Base-by-base conservation (phyloP, 352 stramenopile species). In the Albugo laibachii region DNA sequence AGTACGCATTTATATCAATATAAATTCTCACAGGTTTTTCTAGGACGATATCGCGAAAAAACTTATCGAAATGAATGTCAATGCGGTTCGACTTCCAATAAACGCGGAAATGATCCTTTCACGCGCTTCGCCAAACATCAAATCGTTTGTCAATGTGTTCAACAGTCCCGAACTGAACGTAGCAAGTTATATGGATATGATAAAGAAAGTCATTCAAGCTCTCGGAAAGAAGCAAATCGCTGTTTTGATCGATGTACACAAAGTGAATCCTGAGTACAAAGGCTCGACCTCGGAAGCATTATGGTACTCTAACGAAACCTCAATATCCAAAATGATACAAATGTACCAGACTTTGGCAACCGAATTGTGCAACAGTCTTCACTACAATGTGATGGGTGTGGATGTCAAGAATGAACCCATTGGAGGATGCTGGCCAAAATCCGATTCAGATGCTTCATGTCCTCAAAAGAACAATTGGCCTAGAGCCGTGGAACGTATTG, bases 381-480 rank as follows among this genome's bases (percentile, higher is more conserved):
- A 77, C 48, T 84, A 66, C 63, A 84, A 84, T 54, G 45, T 82
- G 18, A 48, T 84, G 15, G 71, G 69, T n/a, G 46, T 84, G 6
- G 68, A 80, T 46, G 55, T 84, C 44, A 84, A 82, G 50, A 66
- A 75, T 49, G 63, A 68, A 20, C 75, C 75, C 0, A 63, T 80
- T 1, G 62, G 60, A 12, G 72, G 75, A 6, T 85, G 75, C 45
- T 88, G 75, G 75, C 75, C 72, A 0, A 62, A 58, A 15, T 56
- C 69, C 13, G 69, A 81, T 48, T 59, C 24, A 2, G 70, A 84
- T 31, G 45, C 49, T 6, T 80, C 72, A 53, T 85, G 73, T 31
- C 50, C 58, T 3, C n/a, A 56, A 13, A 58, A 58, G 36, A 48
- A 67, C 16, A 85, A 88, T 58, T 88, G 76, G 76, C 73, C 72